These are phyloP conservation scores for Leptodontidium sp. DNA, from an alignment of 2,329 filamentous ascomycete genomes.

Conservation along the genomic window DNA sequence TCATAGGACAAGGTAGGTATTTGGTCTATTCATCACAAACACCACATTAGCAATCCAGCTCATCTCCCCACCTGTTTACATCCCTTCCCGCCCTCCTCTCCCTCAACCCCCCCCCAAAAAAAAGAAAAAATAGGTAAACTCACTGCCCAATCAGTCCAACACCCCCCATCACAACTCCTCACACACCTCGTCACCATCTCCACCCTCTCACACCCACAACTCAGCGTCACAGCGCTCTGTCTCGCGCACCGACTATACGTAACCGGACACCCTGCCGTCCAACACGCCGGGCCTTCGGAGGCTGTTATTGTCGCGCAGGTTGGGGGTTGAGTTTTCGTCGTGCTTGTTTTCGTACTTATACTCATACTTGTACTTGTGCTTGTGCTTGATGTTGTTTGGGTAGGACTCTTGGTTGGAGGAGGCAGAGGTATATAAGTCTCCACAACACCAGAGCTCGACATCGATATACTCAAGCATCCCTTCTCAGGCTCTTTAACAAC, in stretches of 20 bases:
- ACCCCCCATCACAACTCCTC: conserved; percentile 32
- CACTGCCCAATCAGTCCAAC: conserved; percentile 28
- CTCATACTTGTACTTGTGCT: too few relatives aligned
- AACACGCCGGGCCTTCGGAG: conserved; percentile 29
- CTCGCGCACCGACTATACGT: conserved; percentile 25
- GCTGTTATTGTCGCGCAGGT: conserved; percentile 31
- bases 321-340: not conserved
- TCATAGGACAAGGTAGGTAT: conserved; percentile 34
- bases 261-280: conserved; percentile 1
- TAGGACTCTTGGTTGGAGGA: too few relatives aligned
- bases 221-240: conserved; percentile 21
- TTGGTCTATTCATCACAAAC: conserved; percentile 15
- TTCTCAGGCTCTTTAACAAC: not conserved
- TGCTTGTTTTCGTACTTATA: not conserved
- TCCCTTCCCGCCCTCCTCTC: not conserved
- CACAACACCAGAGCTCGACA: not conserved
- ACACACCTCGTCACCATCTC: conserved; percentile 30
- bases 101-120: too few relatives aligned
- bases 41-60: not conserved
- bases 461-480: not conserved
- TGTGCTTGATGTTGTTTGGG: too few relatives aligned
- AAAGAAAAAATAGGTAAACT: not conserved
- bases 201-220: conserved; percentile 33
- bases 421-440: not conserved
- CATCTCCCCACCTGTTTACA: not conserved